These are phyloP conservation scores for Alternaria hordeiaustralica DNA, from an alignment of 2,329 filamentous ascomycete genomes.

Conservation along the genomic window DNA sequence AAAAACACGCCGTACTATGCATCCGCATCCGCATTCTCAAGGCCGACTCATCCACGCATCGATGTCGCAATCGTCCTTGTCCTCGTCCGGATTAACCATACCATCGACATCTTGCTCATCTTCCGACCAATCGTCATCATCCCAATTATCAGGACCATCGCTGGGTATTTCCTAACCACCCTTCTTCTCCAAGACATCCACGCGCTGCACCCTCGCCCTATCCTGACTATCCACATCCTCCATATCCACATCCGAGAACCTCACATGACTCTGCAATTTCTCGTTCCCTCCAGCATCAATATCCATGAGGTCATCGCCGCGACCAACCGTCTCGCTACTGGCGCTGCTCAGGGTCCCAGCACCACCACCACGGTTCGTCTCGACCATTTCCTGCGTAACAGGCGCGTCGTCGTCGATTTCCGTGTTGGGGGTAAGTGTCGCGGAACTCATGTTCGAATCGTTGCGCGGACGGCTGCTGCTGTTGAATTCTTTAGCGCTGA, in stretches of 20 bases:
- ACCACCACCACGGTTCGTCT: slow-evolving; percentile 30
- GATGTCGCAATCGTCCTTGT: not conserved
- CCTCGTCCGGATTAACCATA: not conserved
- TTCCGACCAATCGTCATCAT: not conserved
- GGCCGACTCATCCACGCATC: not conserved
- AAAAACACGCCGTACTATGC: not conserved
- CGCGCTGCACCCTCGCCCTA: slow-evolving; percentile 23
- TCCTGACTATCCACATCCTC: slow-evolving; percentile 26
- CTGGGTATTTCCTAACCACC: slow-evolving; percentile 18
- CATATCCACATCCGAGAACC: slow-evolving; percentile 34
- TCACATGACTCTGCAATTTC: slow-evolving; percentile 12
- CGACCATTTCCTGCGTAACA: slow-evolving; percentile 33
- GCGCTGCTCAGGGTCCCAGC: slow-evolving; percentile 24
- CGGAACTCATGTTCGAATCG: slow-evolving; percentile 29
- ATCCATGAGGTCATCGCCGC: slow-evolving; percentile 30
- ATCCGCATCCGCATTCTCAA: not conserved
- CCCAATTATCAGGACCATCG: not conserved
- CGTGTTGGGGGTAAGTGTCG: slow-evolving; percentile 46
- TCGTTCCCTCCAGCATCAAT: not conserved
- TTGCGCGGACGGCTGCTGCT: slow-evolving; percentile 7
- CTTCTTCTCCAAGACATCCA: slow-evolving; percentile 35
- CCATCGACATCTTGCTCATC: not conserved
- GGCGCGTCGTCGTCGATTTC: slow-evolving; percentile 34
- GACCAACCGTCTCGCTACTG: slow-evolving; percentile 30
- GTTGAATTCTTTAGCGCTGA: slow-evolving; percentile 29